Evolutionary conservation across 176 grass and related monocot species (phyloP).

Genomic region (Stipa capillata): DNA sequence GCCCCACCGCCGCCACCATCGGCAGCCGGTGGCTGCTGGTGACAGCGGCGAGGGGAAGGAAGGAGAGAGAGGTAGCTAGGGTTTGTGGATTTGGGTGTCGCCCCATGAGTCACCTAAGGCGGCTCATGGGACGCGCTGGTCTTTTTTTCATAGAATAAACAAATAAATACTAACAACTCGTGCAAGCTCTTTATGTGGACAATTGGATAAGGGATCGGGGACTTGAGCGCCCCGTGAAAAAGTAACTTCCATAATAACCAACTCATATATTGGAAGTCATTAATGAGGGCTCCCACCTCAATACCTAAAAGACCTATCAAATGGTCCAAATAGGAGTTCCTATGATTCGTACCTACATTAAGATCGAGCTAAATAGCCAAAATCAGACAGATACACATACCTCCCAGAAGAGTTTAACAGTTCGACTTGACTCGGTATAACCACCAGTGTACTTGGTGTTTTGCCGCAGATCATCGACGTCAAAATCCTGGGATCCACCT

Average conservation of each 20-base stretch:
- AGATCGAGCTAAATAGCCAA: slow-evolving; percentile 1
- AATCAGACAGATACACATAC: slow-evolving; percentile 25
- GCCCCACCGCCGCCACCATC: no score
- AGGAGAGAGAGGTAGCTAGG: no score
- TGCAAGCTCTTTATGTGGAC: no score
- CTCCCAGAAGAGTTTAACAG: slow-evolving; percentile 97
- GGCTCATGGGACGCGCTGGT: no score
- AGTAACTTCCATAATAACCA: neutral
- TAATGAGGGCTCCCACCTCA: neutral
- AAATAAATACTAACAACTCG: neutral
- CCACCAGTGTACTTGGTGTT: slow-evolving; percentile 97
- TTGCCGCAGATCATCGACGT: slow-evolving; percentile 73
- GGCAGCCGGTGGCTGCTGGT: no score
- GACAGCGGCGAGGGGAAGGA: no score
- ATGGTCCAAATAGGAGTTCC: neutral
- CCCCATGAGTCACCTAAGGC: no score
- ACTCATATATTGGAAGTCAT: neutral
- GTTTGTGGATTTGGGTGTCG: no score
- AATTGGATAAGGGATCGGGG: neutral
- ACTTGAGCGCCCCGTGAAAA: neutral
- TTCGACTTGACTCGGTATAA: slow-evolving; percentile 83
- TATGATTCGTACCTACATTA: neutral
- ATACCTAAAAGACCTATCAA: neutral
- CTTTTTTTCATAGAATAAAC: no score
- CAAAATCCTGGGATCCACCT: slow-evolving; percentile 79